phyloP scores from a whole-genome alignment of 495 filamentous ascomycete genomes.

The Hypoxylon trugodes region DNA sequence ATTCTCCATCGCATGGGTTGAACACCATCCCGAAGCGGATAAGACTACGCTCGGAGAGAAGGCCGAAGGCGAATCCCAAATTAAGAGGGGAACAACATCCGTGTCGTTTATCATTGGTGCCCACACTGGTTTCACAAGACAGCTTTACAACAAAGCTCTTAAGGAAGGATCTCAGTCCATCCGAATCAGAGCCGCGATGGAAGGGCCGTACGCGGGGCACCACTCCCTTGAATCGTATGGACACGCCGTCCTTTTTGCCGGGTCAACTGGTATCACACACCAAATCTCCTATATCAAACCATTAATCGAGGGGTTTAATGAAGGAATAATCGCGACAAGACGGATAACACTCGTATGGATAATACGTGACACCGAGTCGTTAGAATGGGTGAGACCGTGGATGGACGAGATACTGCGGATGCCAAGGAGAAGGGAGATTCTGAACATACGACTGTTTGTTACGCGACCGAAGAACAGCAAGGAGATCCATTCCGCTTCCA shows the following conservation, averaged over 20 bases:
- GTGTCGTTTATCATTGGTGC: constrained; percentile 84
- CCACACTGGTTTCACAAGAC: constrained; percentile 86
- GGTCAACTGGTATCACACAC: constrained; percentile 93
- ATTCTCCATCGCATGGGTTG: constrained; percentile 90
- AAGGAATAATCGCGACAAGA: constrained; percentile 79
- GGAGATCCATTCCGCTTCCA: constrained; percentile 73
- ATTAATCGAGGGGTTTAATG: constrained; percentile 75
- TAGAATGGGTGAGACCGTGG: constrained; percentile 94
- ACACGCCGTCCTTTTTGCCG: constrained; percentile 87
- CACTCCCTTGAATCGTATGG: constrained; percentile 90
- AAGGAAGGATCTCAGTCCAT: constrained; percentile 27
- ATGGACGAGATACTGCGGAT: constrained; percentile 87
- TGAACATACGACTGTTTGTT: constrained; percentile 86
- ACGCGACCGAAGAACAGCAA: constrained; percentile 78
- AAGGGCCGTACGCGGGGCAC: constrained; percentile 88
- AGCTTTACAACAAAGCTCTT: constrained; percentile 68
- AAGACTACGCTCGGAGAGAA: constrained; percentile 35
- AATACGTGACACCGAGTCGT: constrained; percentile 82
- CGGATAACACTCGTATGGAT: constrained; percentile 88
- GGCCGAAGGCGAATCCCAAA: constrained; percentile 11
- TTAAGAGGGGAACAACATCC: constrained; percentile 55
- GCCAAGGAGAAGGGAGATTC: constrained; percentile 77
- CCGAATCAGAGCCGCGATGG: constrained; percentile 62
- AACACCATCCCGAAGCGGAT: constrained; percentile 49
- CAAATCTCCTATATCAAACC: constrained; percentile 88